Percentiles rank a stretch among this genome's conserved stretches.
Evolutionary conservation across 225 moss, liverwort and hornwort species (phyloP).

Genomic region (Thuidium tamariscinum): DNA sequence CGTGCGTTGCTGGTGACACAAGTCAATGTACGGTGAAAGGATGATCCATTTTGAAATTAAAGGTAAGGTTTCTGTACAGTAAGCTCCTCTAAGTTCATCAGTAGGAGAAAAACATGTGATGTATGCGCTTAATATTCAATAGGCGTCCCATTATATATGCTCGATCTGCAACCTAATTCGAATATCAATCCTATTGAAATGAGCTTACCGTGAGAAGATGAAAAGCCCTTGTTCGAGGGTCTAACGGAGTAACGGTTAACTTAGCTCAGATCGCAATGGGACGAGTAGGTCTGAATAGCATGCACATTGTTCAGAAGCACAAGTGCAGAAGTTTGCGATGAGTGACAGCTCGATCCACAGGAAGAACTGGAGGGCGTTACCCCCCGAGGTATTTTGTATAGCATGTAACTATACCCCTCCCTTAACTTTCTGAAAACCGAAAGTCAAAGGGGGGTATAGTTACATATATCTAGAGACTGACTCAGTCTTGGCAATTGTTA

Average conservation of each 20-base stretch:
- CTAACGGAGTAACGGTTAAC: not conserved
- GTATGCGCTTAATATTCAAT: not conserved
- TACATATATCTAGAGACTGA: too few relatives aligned
- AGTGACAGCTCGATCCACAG: not conserved
- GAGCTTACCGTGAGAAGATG: not conserved
- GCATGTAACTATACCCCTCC: too few relatives aligned
- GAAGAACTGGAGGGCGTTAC: too few relatives aligned
- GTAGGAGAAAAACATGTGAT: not conserved
- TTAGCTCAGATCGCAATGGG: not conserved
- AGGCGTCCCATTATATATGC: not conserved
- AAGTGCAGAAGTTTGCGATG: not conserved
- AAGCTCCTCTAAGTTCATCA: not conserved
- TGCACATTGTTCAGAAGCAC: rapidly evolving
- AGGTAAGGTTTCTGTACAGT: not conserved
- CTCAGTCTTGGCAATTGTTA: not conserved
- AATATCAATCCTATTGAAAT: not conserved
- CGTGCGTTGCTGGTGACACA: not conserved
- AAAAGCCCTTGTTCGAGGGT: not conserved
- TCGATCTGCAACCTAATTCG: not conserved
- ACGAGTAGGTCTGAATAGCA: not conserved
- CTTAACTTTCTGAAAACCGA: too few relatives aligned
- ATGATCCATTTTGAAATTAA: too few relatives aligned
- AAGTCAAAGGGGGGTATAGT: too few relatives aligned
- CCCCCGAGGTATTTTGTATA: too few relatives aligned
- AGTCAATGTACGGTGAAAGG: too few relatives aligned